Evolutionary conservation across 225 moss, liverwort and hornwort species (phyloP).

Genomic region (Bryum argenteum): DNA sequence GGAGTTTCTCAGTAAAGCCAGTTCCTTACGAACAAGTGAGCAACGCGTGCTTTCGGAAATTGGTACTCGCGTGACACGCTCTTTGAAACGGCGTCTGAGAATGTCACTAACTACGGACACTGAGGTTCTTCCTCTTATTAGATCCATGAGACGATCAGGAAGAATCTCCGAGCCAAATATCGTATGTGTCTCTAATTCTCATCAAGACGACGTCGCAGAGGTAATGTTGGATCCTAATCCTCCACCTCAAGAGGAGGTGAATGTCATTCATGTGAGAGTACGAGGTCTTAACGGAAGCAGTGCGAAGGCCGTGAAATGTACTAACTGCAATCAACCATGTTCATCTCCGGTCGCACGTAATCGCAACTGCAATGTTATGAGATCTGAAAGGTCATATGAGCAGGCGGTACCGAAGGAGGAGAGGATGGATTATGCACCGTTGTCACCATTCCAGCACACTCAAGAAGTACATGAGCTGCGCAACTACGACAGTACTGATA

Average conservation of each 20-base stretch:
- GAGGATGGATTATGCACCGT: conserved; percentile 35
- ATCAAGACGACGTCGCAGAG: conserved; percentile 20
- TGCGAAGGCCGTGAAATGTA: conserved; percentile 33
- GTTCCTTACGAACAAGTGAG: conserved; percentile 21
- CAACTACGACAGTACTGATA: conserved; percentile 14
- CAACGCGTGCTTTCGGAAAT: conserved; percentile 25
- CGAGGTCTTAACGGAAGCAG: conserved; percentile 4
- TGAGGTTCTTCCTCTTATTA: conserved; percentile 30
- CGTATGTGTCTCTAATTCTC: conserved; percentile 10
- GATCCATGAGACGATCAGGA: conserved; percentile 43
- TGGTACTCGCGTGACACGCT: conserved; percentile 47
- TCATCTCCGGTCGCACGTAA: neutral
- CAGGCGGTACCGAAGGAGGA: conserved; percentile 38
- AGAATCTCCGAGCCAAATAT: conserved; percentile 27
- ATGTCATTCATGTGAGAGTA: conserved; percentile 26
- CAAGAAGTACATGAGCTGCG: conserved; percentile 2
- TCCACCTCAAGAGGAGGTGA: conserved; percentile 39
- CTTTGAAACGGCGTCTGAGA: conserved; percentile 45
- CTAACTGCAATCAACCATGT: conserved; percentile 47
- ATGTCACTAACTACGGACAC: conserved; percentile 32
- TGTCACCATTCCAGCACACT: conserved; percentile 26
- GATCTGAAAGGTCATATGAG: conserved; percentile 23
- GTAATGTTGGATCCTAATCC: conserved; percentile 32
- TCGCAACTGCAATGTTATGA: conserved; percentile 19
- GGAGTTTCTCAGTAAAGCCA: conserved; percentile 20